Evolutionary conservation across 1,284 basidiomycete species (phyloP), one percentile per base, ranked within the genome.

Genomic region (Cystobasidium slooffiae): DNA sequence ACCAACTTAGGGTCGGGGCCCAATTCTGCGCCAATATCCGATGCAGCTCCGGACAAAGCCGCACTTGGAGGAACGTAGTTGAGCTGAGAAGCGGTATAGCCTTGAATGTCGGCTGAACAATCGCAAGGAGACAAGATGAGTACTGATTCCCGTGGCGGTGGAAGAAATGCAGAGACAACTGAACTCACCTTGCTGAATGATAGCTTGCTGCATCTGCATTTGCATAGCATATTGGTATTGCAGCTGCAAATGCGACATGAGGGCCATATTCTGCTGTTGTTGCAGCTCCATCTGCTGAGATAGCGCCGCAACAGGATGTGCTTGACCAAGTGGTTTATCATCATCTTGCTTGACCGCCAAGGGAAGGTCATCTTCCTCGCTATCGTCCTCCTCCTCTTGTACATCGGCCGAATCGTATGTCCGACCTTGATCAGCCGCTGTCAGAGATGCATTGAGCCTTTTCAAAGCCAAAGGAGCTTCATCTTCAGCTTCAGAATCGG

Each of bases 161-260:
- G 10, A 9, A 22, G 51, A n/a, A 9, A 67, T 37, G 6, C n/a
- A 12, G 4, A 14, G 39, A 9, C 18, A 16, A 9, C 51, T 9
- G 10, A 56, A 53, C 67, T 61, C 24, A 72, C 69, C 69, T 56
- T 72, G 69, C 61, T 72, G 69, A 49, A 72, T 52, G 6, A 59
- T 59, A 24, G 67, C 67, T 31, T 53, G 47, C 41, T 68, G 67
- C 67, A 58, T n/a, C 22, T 72, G 58, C 31, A 44, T 22, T 22
- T 62, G 59, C 22, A 63, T 37, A n/a, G 58, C 56, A 39, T 53
- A 62, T 24, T 63, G 59, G 24, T 63, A 63, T 51, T 72, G 59
- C 22, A 53, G 39, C 51, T 72, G 69, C 69, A 72, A 55, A 18
- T 72, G 58, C 37, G 58, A 24, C 9, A 72, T 41, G 41, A 72